Base-by-base conservation (phyloP, 352 stramenopile species). In the Hyaloperonospora arabidopsidis region DNA sequence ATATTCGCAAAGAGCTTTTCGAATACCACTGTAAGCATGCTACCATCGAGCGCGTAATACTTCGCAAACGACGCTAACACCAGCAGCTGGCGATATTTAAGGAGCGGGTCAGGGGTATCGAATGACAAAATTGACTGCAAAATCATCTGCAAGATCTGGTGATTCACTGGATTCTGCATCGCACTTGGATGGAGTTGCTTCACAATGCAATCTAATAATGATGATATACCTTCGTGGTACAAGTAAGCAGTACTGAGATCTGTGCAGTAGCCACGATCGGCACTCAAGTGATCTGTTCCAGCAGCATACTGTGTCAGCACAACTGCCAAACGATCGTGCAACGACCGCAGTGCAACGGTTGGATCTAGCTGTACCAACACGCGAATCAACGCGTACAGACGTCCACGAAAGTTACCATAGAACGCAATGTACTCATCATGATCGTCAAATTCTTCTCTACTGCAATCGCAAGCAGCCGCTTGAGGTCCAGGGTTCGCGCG, bases 351-450 rank as follows among this genome's bases (percentile, higher is more conserved):
- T 13, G 72, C 61, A 0, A 70, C 46, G 0, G 65, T 75, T 2
- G 79, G 58, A 39, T 87, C 60, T 45, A 88, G 36, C 25, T 84
- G 67, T 17, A 91, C 70, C 32, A 91, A 44, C 1, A 86, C 58
- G 11, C 81, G 81, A n/a, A 91, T 65, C 13, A 91, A 54, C 19
- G 71, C 79, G 59, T 89, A 91, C 15, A 91, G 38, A n/a, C 81
- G 76, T 15, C 81, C 78, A 6, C 81, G 76, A 46, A 91, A 89
- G 50, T 91, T 91, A 45, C 79, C 74, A 34, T 83, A 91, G 54
- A 86, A 91, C 15, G 75, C 47, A 25, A 79, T 53, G 58, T 86
- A 91, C 54, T 86, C 79, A 32, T 72, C 56, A 43, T 89, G 71
- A 39, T 89, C 79, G 22, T 91, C 81, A 53, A 89, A 91, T 13